These are phyloP conservation scores for Skeletonema costatum DNA, from an alignment of 108 stramenopile species.

Conservation along the genomic window DNA sequence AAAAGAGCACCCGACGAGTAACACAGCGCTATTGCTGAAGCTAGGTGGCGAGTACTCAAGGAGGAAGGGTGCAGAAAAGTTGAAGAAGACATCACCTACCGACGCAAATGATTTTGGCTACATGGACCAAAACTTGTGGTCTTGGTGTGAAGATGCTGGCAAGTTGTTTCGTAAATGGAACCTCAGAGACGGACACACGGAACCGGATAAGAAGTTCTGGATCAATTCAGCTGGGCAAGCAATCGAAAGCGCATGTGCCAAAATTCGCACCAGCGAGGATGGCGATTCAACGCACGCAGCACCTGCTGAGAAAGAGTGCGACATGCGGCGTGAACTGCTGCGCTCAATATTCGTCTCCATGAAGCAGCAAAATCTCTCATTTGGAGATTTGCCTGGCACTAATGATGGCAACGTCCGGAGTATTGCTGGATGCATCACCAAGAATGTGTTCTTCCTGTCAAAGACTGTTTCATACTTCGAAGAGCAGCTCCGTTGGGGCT, in stretches of 20 bases:
- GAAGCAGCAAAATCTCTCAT: neutral
- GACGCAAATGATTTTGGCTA: conserved; percentile 20
- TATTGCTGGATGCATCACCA: conserved; percentile 4
- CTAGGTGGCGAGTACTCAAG: conserved; percentile 26
- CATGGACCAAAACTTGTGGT: conserved; percentile 32
- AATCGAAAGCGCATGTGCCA: neutral
- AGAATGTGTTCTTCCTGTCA: conserved; percentile 31
- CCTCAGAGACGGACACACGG: neutral
- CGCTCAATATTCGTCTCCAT: conserved; percentile 6
- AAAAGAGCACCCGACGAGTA: conserved; percentile 27
- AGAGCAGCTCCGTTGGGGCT: conserved; percentile 10
- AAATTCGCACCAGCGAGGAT: conserved; percentile 11
- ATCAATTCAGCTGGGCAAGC: conserved; percentile 12
- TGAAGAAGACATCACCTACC: neutral
- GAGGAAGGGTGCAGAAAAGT: conserved; percentile 14
- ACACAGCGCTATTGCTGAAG: conserved; percentile 5
- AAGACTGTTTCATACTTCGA: conserved; percentile 23
- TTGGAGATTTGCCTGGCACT: neutral
- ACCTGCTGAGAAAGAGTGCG: conserved; percentile 40
- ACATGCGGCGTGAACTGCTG: conserved; percentile 25
- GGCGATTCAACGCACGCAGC: conserved; percentile 8
- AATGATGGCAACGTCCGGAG: neutral
- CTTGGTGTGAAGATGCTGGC: conserved; percentile 24
- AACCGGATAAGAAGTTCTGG: neutral
- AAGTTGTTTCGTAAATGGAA: conserved; percentile 5